These are phyloP conservation scores for Suhomyces yuchorum DNA, from an alignment of 1,139 yeast genomes.

Conservation along the genomic window DNA sequence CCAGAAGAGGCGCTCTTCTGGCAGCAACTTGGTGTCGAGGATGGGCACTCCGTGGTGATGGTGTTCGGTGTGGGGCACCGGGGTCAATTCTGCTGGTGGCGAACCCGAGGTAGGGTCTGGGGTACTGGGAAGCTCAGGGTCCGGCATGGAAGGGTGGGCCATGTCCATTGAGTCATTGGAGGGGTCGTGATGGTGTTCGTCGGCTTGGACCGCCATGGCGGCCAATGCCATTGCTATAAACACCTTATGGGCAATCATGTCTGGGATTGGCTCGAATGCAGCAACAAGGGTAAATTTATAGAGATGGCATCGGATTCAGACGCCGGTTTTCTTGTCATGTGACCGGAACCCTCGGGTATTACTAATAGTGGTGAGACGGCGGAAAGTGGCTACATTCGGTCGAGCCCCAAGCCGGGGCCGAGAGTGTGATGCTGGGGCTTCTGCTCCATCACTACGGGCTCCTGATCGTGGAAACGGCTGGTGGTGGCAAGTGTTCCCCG, in stretches of 20 bases:
- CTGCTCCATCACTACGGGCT: neutral
- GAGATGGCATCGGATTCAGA: conserved; percentile 2
- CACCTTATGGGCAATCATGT: conserved; percentile 1
- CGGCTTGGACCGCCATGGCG: neutral
- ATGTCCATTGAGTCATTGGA: neutral
- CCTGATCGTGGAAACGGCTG: neutral
- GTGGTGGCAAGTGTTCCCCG: neutral
- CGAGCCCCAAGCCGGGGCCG: neutral
- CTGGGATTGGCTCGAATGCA: neutral
- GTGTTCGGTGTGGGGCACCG: conserved; percentile 53
- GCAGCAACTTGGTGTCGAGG: conserved; percentile 63
- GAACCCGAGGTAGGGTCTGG: neutral
- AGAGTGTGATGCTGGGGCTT: neutral
- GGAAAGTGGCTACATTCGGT: neutral
- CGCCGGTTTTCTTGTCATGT: conserved; percentile 14
- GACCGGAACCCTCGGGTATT: conserved; percentile 22
- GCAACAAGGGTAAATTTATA: conserved; percentile 8
- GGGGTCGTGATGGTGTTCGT: neutral
- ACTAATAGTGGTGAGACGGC: conserved; percentile 2
- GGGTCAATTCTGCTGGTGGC: conserved; percentile 18
- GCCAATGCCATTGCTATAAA: conserved; percentile 9
- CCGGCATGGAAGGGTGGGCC: neutral
- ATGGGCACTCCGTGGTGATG: conserved; percentile 79
- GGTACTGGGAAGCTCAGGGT: neutral
- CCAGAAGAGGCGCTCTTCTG: conserved; percentile 80